Conservation (phyloP, 2,329 filamentous ascomycete species). For the Venturia asperata region DNA sequence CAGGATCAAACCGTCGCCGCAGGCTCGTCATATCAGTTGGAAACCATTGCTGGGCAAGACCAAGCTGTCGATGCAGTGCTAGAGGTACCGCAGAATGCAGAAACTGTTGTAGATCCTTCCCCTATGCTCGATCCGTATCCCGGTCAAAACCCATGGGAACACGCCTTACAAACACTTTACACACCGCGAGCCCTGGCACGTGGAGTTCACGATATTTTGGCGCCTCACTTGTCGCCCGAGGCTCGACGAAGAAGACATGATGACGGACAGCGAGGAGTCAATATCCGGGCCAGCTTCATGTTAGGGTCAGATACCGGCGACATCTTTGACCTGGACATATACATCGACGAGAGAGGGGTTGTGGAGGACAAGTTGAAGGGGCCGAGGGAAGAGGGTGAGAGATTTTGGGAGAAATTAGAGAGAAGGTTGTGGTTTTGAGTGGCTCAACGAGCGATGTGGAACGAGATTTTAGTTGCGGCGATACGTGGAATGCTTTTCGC, state of each 20-base stretch:
- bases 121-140: slow-evolving; percentile 24
- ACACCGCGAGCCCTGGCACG: slow-evolving; percentile 36
- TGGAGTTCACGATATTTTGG: slow-evolving; percentile 35
- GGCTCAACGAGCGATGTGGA: neutral
- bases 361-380: slow-evolving; percentile 17
- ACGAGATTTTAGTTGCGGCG: neutral
- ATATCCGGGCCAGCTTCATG: slow-evolving; percentile 41
- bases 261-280: slow-evolving; percentile 29
- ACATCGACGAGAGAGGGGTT: slow-evolving; percentile 30
- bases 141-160: slow-evolving; percentile 21
- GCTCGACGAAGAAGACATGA: slow-evolving; percentile 30
- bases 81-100: neutral
- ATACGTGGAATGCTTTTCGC: neutral
- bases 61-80: neutral
- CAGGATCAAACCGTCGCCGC: neutral
- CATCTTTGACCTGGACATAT: slow-evolving; percentile 41
- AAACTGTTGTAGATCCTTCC: slow-evolving; percentile 25
- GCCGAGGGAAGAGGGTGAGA: slow-evolving; percentile 13
- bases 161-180: slow-evolving; percentile 33
- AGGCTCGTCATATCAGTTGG: neutral
- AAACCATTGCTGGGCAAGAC: neutral
- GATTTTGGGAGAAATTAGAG: slow-evolving; percentile 37
- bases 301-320: slow-evolving; percentile 33
- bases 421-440: slow-evolving; percentile 39
- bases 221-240: slow-evolving; percentile 33